Percentiles rank a stretch among this genome's conserved stretches.
Evolutionary conservation across 139 green algal genomes (phyloP).

Genomic region (Gonium pectorale): DNA sequence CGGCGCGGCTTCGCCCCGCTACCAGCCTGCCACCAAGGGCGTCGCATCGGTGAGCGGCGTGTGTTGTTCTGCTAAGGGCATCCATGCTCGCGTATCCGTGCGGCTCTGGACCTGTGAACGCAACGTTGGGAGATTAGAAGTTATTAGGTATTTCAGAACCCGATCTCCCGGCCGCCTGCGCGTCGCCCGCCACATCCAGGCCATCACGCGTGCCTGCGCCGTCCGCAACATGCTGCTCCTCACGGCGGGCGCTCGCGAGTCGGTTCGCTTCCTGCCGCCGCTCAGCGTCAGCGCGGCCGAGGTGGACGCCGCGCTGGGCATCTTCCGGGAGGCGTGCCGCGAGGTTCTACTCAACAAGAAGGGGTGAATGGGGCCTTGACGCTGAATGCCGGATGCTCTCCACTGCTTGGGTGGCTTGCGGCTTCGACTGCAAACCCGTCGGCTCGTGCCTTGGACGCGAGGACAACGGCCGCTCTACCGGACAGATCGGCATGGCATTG

Average conservation of each 20-base stretch:
- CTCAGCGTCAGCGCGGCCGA: conserved; percentile 73
- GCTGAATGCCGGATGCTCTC: no score
- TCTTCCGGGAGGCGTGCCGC: conserved; percentile 56
- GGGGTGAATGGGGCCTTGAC: no score
- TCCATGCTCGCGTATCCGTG: background rate
- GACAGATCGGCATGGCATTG: no score
- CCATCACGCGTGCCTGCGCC: conserved; percentile 65
- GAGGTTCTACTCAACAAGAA: no score
- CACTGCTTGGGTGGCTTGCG: no score
- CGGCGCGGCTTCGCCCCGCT: background rate
- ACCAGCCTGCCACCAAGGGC: conserved; percentile 47
- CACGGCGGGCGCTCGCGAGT: conserved; percentile 77
- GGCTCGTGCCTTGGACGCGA: no score
- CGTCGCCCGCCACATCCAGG: conserved; percentile 26
- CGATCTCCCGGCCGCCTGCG: background rate
- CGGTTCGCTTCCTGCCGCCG: conserved; percentile 84
- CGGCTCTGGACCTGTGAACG: no score
- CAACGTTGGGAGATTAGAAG: no score
- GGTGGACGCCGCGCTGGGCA: conserved; percentile 67
- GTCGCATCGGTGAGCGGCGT: conserved; percentile 56
- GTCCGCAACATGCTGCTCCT: conserved; percentile 80
- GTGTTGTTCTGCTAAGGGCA: background rate
- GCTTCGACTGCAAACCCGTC: no score
- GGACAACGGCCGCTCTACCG: no score
- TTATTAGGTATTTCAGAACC: background rate